Evolutionary conservation across 768 basidiomycete genomes (phyloP).

Genomic region (Sutorius australiensis): DNA sequence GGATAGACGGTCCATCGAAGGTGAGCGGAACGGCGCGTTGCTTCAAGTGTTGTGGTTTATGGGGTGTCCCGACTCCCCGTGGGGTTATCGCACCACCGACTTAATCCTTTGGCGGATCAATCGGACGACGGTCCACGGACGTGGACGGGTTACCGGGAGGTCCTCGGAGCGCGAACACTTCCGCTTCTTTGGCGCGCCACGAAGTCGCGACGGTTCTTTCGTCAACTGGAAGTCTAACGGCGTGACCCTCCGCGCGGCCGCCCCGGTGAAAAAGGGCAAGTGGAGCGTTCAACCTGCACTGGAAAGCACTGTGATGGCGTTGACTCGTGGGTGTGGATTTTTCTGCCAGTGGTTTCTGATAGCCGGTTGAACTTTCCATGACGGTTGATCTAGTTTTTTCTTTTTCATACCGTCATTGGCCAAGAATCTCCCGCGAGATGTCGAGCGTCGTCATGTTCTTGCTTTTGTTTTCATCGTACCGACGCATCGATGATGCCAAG

Average conservation of each 20-base stretch:
- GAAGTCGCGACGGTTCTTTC: neutral
- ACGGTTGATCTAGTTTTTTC: no score
- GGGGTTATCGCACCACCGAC: neutral
- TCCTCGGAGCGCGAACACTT: neutral
- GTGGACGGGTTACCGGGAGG: neutral
- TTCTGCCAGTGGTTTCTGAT: neutral
- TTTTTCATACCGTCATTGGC: no score
- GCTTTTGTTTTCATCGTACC: no score
- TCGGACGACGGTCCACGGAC: neutral
- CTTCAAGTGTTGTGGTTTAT: neutral
- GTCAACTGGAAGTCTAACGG: neutral
- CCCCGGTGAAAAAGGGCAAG: neutral
- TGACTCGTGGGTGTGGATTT: no score
- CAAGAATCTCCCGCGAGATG: no score
- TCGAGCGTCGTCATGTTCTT: no score
- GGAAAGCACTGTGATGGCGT: neutral
- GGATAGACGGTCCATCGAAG: neutral
- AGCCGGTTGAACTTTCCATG: no score
- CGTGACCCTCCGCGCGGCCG: neutral
- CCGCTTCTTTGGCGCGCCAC: no score
- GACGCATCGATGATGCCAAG: no score
- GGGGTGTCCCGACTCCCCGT: neutral
- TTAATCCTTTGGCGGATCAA: neutral
- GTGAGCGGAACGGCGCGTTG: neutral
- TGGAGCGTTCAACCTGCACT: neutral